Evolutionary conservation across 768 basidiomycete species (phyloP).

Genomic region (Tricholoma hemisulphureum): DNA sequence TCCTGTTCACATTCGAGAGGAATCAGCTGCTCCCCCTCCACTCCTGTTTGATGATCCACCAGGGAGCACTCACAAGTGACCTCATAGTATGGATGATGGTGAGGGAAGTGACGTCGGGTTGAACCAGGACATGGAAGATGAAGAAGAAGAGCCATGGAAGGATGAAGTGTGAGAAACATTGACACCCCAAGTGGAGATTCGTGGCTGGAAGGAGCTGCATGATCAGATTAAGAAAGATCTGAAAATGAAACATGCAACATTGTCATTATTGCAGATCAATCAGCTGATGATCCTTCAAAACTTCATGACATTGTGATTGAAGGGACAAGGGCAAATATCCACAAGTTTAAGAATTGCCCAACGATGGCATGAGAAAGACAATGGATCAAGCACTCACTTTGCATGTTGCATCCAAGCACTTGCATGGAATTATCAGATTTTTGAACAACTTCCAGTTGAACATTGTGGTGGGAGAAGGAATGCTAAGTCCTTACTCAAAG

Average conservation of each 20-base stretch:
- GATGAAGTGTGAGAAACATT: conserved; percentile 4
- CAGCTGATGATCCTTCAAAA: conserved; percentile 28
- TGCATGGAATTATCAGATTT: not conserved
- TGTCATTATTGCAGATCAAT: conserved; percentile 27
- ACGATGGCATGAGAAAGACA: conserved; percentile 34
- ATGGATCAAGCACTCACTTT: not conserved
- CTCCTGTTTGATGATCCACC: not conserved
- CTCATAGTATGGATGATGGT: conserved; percentile 4
- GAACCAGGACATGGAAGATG: not conserved
- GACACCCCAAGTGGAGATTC: too few species aligned
- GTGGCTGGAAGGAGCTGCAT: too few species aligned
- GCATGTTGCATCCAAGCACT: conserved; percentile 17
- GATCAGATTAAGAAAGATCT: too few species aligned
- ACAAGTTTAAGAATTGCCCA: conserved; percentile 35
- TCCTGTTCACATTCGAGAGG: not conserved
- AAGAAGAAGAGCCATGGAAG: conserved; percentile 7
- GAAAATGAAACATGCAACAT: too few species aligned
- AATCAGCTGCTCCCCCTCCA: not conserved
- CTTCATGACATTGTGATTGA: conserved; percentile 35
- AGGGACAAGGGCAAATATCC: conserved; percentile 24
- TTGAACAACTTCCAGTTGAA: not conserved
- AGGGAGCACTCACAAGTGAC: not conserved
- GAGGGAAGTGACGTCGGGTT: not conserved
- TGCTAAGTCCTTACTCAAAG: not conserved
- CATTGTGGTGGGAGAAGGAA: not conserved